A percentile compares a stretch with the other conserved stretches of the same genome.
These are phyloP conservation scores for Pseudozyma hubeiensis DNA, from an alignment of 1,284 basidiomycete genomes.

Conservation along the genomic window DNA sequence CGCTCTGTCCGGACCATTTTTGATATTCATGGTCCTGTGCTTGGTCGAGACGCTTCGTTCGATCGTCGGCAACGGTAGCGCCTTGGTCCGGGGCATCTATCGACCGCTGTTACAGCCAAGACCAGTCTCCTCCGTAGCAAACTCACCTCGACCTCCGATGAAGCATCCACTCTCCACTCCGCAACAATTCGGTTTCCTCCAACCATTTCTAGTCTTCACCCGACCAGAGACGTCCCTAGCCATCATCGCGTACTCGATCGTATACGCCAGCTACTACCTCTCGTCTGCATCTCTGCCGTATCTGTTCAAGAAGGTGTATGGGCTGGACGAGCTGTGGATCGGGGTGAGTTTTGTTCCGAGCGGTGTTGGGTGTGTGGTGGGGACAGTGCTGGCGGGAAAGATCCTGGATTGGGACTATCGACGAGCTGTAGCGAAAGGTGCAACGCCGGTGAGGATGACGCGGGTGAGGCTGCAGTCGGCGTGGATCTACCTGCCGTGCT, in stretches of 20 bases:
- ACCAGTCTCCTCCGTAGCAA: too few species aligned
- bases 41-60: slow-evolving; percentile 6
- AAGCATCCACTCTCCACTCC: background rate
- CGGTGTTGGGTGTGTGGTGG: slow-evolving; percentile 1
- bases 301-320: slow-evolving; percentile 5
- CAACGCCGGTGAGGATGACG: background rate
- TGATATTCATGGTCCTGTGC: background rate
- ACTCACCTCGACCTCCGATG: background rate
- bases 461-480: slow-evolving; percentile 2
- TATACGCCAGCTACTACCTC: slow-evolving; percentile 2
- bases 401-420: slow-evolving; percentile 30
- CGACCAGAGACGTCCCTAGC: slow-evolving; percentile 5
- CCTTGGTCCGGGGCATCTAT: background rate
- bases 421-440: slow-evolving; percentile 1
- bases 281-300: slow-evolving; percentile 6
- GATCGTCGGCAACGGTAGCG: background rate
- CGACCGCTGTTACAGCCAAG: background rate
- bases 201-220: slow-evolving; percentile 2
- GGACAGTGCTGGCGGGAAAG: slow-evolving; percentile 20
- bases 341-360: slow-evolving; percentile 6
- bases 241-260: slow-evolving; percentile 6
- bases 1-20: background rate
- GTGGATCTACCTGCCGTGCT: slow-evolving; percentile 9
- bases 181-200: slow-evolving; percentile 1
- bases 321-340: slow-evolving; percentile 3